phyloP scores from a whole-genome alignment of 2,329 filamentous ascomycete species.

The Penicillium janthinellum region DNA sequence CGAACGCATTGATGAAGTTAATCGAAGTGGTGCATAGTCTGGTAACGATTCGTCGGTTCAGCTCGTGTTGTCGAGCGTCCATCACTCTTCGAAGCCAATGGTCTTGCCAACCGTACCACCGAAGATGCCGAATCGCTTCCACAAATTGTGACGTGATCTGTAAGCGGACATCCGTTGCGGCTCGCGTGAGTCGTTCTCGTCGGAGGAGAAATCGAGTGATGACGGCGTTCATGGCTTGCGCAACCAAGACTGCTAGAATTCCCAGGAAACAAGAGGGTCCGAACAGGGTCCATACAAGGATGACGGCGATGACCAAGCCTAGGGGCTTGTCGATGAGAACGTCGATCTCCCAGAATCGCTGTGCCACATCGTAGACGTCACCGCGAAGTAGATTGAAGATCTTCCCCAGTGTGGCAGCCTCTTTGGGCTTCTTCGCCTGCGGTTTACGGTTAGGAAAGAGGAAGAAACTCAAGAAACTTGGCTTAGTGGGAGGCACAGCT shows the following conservation, averaged over 20 bases:
- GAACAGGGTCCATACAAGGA: constrained; percentile 75
- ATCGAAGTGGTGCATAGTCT: constrained; percentile 66
- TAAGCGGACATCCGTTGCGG: constrained; percentile 74
- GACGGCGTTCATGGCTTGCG: constrained; percentile 69
- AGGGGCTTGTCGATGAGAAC: constrained; percentile 74
- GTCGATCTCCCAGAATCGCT: constrained; percentile 81
- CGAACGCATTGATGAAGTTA: constrained; percentile 68
- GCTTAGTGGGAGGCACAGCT: constrained; percentile 14
- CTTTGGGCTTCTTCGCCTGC: constrained; percentile 41
- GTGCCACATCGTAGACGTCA: constrained; percentile 43
- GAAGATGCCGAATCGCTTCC: constrained; percentile 77
- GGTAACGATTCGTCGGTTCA: constrained; percentile 65
- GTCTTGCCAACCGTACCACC: constrained; percentile 82
- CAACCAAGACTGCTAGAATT: constrained; percentile 67
- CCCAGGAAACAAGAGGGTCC: constrained; percentile 78
- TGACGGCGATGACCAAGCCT: constrained; percentile 71
- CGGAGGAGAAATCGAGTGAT: constrained; percentile 67
- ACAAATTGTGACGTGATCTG: constrained; percentile 84
- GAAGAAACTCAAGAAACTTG: constrained; percentile 30
- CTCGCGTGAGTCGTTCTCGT: constrained; percentile 70
- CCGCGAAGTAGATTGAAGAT: constrained; percentile 83
- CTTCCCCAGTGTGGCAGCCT: constrained; percentile 80
- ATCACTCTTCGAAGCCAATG: constrained; percentile 72
- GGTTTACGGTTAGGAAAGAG: constrained; percentile 25
- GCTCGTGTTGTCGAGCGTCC: constrained; percentile 66